Evolutionary conservation across 2,329 filamentous ascomycete genomes (phyloP).

Genomic region (Magnaporthiopsis rhizophila): DNA sequence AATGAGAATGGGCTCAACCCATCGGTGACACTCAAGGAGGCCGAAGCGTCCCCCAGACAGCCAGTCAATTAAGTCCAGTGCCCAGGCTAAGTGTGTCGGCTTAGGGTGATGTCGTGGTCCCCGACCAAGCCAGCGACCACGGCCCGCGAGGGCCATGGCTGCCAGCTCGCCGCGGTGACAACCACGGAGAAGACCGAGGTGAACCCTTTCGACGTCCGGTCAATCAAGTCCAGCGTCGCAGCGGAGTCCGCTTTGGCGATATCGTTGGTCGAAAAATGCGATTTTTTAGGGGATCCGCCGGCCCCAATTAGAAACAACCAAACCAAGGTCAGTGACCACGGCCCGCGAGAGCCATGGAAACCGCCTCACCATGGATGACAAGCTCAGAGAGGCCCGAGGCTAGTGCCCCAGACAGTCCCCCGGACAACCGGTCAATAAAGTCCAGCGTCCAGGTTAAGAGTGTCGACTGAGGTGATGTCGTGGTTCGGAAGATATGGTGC

Average conservation of each 20-base stretch:
- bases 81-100: neutral
- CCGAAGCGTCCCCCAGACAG: too few species aligned
- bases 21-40: neutral
- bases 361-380: neutral
- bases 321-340: neutral
- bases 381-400: neutral
- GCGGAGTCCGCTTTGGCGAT: neutral
- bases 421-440: neutral
- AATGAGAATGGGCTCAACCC: neutral
- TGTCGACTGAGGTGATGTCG: neutral
- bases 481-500: too few species aligned
- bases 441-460: neutral
- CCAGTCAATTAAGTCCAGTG: too few species aligned
- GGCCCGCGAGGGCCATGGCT: neutral
- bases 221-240: neutral
- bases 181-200: neutral
- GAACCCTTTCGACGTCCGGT: neutral
- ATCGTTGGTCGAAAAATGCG: neutral
- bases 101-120: neutral
- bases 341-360: neutral
- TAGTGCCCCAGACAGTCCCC: neutral
- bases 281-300: neutral
- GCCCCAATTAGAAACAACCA: neutral
- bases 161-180: neutral
- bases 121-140: neutral